These are phyloP conservation scores for Ophiostoma perfectum DNA, from an alignment of 2,329 filamentous ascomycete genomes.

Conservation along the genomic window DNA sequence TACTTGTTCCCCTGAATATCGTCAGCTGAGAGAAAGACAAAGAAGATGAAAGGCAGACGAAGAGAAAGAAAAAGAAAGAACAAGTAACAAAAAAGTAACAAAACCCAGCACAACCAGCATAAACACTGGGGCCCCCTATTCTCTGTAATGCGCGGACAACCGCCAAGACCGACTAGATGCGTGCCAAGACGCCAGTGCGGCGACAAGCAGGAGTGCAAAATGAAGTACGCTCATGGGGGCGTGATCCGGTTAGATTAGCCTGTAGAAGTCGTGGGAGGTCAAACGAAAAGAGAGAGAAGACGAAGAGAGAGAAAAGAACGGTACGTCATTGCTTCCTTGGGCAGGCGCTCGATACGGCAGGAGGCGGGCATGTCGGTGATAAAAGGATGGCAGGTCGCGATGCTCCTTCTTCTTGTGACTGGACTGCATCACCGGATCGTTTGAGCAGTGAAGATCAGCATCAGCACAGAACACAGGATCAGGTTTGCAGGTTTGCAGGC, in stretches of 20 bases:
- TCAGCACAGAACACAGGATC: too few species aligned
- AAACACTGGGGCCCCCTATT: conserved; percentile 10
- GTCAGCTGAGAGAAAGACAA: too few species aligned
- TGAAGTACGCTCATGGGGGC: neutral
- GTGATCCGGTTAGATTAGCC: neutral
- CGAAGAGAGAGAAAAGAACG: neutral
- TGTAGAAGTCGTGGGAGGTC: neutral
- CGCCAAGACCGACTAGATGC: conserved; percentile 10
- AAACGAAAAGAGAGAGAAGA: neutral
- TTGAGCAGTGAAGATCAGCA: too few species aligned
- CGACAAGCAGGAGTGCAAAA: neutral
- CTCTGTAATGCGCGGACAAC: neutral
- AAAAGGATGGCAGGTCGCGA: neutral
- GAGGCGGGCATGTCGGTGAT: too few species aligned
- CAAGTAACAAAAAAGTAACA: neutral
- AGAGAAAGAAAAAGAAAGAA: neutral
- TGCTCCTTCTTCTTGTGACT: neutral
- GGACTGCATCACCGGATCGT: too few species aligned
- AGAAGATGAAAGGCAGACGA: too few species aligned
- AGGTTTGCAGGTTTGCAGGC: too few species aligned
- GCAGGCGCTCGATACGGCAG: neutral
- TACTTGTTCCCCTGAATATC: too few species aligned
- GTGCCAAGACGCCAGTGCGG: conserved; percentile 4
- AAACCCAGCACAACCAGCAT: neutral
- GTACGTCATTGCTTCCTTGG: conserved; percentile 5